A percentile compares a stretch with the other conserved stretches of the same genome.
Conservation (phyloP, 2,329 filamentous ascomycete species). For the Pseudogymnoascus sp. region DNA sequence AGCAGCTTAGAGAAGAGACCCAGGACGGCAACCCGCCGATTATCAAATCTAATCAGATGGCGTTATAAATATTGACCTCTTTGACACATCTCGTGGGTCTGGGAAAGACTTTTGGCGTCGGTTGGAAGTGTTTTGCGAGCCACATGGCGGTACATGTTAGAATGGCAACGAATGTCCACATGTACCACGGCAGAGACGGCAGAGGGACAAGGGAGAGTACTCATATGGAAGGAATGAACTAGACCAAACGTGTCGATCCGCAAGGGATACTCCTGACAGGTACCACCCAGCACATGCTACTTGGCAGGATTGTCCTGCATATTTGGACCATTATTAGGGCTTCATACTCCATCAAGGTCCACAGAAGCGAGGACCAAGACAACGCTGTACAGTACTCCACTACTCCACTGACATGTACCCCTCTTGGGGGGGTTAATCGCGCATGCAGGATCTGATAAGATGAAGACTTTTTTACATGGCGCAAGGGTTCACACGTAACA, state of each 20-base stretch:
- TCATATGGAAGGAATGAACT: not conserved
- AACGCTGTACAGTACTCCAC: not conserved
- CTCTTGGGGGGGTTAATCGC: not conserved
- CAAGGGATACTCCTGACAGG: not conserved
- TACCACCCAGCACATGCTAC: not conserved
- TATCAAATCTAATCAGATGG: conserved; percentile 9
- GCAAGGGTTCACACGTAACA: not conserved
- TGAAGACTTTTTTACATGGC: not conserved
- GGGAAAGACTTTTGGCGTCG: not conserved
- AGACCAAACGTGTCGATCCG: not conserved
- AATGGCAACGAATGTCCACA: not conserved
- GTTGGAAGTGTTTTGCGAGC: not conserved
- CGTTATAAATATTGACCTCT: not conserved
- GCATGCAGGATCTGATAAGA: conserved; percentile 8
- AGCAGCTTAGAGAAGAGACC: not conserved
- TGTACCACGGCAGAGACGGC: not conserved
- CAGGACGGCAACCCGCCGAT: not conserved
- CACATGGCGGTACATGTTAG: conserved; percentile 1
- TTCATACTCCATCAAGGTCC: not conserved
- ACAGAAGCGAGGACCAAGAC: not conserved
- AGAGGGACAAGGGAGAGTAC: not conserved
- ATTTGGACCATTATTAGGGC: not conserved
- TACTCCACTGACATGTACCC: conserved; percentile 2
- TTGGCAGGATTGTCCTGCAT: not conserved
- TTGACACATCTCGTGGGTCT: not conserved